Percentiles rank a stretch among this genome's conserved stretches.
These are phyloP conservation scores for Cyathus striatus DNA, from an alignment of 768 basidiomycete species.

Conservation along the genomic window DNA sequence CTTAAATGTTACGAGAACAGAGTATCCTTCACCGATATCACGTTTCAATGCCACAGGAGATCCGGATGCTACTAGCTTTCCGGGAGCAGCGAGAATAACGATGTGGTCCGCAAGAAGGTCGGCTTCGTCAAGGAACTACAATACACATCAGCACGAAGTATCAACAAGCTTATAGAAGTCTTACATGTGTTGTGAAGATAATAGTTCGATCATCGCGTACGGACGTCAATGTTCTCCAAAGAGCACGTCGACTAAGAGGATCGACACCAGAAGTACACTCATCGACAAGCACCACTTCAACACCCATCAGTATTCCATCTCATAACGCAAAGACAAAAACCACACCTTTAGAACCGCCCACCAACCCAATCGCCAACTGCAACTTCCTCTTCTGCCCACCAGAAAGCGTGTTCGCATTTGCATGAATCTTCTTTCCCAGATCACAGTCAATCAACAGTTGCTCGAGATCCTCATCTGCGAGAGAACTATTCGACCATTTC, in stretches of 20 bases:
- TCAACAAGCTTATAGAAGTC: constrained; percentile 11
- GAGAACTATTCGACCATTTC: constrained; percentile 50
- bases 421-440: constrained; percentile 60
- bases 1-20: constrained; percentile 48
- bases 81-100: constrained; percentile 60
- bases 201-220: constrained; percentile 64
- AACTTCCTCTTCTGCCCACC: constrained; percentile 83
- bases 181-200: constrained; percentile 75
- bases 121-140: constrained; percentile 58
- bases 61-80: constrained; percentile 68
- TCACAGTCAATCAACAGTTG: constrained; percentile 71
- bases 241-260: constrained; percentile 68
- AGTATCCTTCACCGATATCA: constrained; percentile 68
- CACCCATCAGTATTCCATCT: no score
- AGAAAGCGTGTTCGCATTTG: constrained; percentile 61
- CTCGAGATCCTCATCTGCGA: constrained; percentile 50
- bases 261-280: constrained; percentile 81
- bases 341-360: constrained; percentile 70
- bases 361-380: constrained; percentile 75
- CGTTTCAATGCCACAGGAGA: constrained; percentile 73
- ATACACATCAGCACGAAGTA: constrained; percentile 38
- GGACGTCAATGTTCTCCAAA: constrained; percentile 72
- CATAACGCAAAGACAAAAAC: constrained; percentile 3
- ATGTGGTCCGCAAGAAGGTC: constrained; percentile 62
- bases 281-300: constrained; percentile 50